Conservation (phyloP, 148 eudicot species). For the Camellia japonica region DNA sequence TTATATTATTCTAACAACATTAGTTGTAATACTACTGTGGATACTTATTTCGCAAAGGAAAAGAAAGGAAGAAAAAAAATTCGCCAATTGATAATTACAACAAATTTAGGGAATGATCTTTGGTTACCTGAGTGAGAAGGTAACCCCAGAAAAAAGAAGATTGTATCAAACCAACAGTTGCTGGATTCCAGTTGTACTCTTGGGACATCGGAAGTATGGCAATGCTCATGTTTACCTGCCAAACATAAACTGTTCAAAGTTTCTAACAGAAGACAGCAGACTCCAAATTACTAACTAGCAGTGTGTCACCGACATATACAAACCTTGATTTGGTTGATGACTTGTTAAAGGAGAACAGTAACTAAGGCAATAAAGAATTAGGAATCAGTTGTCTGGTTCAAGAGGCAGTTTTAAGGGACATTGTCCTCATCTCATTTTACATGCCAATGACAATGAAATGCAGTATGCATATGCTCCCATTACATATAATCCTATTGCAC, state of each 20-base stretch:
- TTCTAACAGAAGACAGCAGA: constrained; percentile 11
- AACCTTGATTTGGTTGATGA: neutral
- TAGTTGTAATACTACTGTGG: constrained; percentile 29
- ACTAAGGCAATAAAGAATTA: neutral
- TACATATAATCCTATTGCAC: neutral
- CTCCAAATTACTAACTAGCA: neutral
- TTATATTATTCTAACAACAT: constrained; percentile 26
- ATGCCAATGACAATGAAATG: neutral
- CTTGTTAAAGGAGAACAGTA: neutral
- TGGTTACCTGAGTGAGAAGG: constrained; percentile 87
- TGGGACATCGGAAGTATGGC: constrained; percentile 97
- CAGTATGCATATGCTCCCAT: neutral
- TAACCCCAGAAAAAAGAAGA: constrained; percentile 99
- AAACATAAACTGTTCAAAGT: constrained; percentile 22
- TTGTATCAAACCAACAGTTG: constrained; percentile 92
- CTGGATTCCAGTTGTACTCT: constrained; percentile 72
- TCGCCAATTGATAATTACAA: neutral
- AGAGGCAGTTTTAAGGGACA: neutral
- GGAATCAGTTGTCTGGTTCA: neutral
- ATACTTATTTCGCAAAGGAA: neutral
- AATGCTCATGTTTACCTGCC: constrained; percentile 97
- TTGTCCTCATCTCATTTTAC: neutral
- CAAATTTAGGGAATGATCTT: neutral
- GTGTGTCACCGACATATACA: neutral
- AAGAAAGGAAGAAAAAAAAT: neutral